A percentile compares a stretch with the other conserved stretches of the same genome.
These are phyloP conservation scores for Eurotiales sp. DNA, from an alignment of 2,329 filamentous ascomycete species.

Conservation along the genomic window DNA sequence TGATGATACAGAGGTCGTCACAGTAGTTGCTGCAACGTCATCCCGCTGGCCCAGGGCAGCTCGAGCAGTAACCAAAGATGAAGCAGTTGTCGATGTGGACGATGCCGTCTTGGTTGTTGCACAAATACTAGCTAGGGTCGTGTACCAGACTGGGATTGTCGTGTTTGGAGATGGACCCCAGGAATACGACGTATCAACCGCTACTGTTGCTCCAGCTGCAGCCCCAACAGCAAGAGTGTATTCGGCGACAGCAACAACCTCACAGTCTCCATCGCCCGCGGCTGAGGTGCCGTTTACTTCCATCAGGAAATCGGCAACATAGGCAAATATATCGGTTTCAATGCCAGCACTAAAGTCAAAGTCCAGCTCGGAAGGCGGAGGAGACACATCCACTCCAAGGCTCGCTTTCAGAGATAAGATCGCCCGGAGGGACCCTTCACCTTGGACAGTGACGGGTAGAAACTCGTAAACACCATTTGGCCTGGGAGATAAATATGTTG, in stretches of 20 bases:
- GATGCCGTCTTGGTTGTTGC: conserved; percentile 28
- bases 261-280: conserved; percentile 39
- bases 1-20: conserved; percentile 37
- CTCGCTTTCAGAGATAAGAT: conserved; percentile 27
- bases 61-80: conserved; percentile 19
- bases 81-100: conserved; percentile 14
- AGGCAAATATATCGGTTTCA: conserved; percentile 48
- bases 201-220: conserved; percentile 51
- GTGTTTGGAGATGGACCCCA: conserved; percentile 51
- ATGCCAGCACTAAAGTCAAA: conserved; percentile 42
- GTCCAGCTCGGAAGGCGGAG: too few relatives aligned
- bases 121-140: conserved; percentile 47
- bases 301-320: conserved; percentile 53
- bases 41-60: conserved; percentile 18
- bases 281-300: conserved; percentile 44
- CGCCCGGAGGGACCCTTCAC: conserved; percentile 27
- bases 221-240: conserved; percentile 54
- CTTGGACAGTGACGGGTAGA: conserved; percentile 51
- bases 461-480: conserved; percentile 55
- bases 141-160: conserved; percentile 52
- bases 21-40: conserved; percentile 30
- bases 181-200: conserved; percentile 34
- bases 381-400: conserved; percentile 18
- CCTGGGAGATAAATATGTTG: conserved; percentile 25
- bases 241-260: conserved; percentile 45